phyloP scores from a whole-genome alignment of 2,329 filamentous ascomycete species.

The Colletotrichum euphorbiae region DNA sequence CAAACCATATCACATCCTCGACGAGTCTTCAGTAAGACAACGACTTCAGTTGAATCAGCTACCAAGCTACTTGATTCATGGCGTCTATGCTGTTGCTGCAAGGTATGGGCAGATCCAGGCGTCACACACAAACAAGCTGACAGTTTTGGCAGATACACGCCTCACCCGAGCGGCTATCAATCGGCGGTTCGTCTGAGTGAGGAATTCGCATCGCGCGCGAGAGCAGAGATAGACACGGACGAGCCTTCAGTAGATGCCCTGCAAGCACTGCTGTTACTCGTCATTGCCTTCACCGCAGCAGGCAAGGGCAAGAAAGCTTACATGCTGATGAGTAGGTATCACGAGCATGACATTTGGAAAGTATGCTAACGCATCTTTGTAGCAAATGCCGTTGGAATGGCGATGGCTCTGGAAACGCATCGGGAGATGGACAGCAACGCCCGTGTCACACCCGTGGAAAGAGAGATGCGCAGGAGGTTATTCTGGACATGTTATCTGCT shows the following conservation, averaged over 20 bases:
- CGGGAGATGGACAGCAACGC: conserved; percentile 76
- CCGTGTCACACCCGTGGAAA: conserved; percentile 73
- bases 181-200: conserved; percentile 76
- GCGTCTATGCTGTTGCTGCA: conserved; percentile 71
- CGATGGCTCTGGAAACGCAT: conserved; percentile 83
- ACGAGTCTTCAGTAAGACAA: conserved; percentile 80
- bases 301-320: conserved; percentile 88
- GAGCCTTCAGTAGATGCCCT: conserved; percentile 83
- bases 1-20: conserved; percentile 84
- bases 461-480: conserved; percentile 80
- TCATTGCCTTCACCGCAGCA: conserved; percentile 79
- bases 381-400: conserved; percentile 86
- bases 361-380: conserved; percentile 27
- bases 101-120: conserved; percentile 58
- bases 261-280: conserved; percentile 80
- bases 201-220: conserved; percentile 77
- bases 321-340: conserved; percentile 79
- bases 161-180: conserved; percentile 74
- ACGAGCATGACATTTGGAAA: neutral
- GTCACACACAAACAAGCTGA: conserved; percentile 38
- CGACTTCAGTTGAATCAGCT: conserved; percentile 76
- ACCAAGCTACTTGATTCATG: conserved; percentile 63
- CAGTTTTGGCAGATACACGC: conserved; percentile 69
- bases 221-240: conserved; percentile 79
- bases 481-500: conserved; percentile 93